Base-by-base conservation (phyloP, 1,139 yeast species). In the Hemisphaericaspora subhashii region DNA sequence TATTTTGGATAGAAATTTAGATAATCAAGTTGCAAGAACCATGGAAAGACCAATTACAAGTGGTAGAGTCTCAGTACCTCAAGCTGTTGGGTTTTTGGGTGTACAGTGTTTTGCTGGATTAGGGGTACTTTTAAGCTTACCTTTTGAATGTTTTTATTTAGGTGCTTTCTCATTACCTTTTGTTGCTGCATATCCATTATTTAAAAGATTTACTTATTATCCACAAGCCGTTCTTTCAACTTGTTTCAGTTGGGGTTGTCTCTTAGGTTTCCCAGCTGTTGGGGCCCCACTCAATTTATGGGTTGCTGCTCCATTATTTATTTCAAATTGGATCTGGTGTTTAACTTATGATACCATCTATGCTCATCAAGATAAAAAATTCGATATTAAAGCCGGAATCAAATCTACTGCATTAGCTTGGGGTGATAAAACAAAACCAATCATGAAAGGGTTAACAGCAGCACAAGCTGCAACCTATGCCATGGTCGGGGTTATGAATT, bases 331-430 rank as follows among this genome's bases (percentile, higher is more conserved):
- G 57, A 72, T 84, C 41, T 94, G 98, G 98, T 84, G 96, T 50
- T 85, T 94, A 87, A 82, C 85, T 37, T 94, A 94, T 61, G 99
- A 94, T 60, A 87, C 98, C 3, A 81, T 94, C 31, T 94, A 94
- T 60, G 98, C 98, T 1, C 99, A 94, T 60, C 99, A 94, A 66
- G 98, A 94, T 62, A 94, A 94, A 65, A 66, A 63, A 43, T 94
- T 84, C 54, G 99, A 94, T 60, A 66, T 85, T 38, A 68, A 75
- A 40, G 98, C 96, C 0, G 98, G 98, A 6, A 85, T 94, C 50
- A 89, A 90, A 60, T 87, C 96, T 2, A 88, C 98, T 1, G 98
- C 98, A 4, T 74, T 92, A 52, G 88, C 84, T 4, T 92, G 98
- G 98, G 95, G 94, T 3, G 77, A 76, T 15, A 74, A 77, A 24